A percentile compares a stretch with the other conserved stretches of the same genome.
These are phyloP conservation scores for Phyllosticta citriasiana DNA, from an alignment of 2,329 filamentous ascomycete genomes.

Conservation along the genomic window DNA sequence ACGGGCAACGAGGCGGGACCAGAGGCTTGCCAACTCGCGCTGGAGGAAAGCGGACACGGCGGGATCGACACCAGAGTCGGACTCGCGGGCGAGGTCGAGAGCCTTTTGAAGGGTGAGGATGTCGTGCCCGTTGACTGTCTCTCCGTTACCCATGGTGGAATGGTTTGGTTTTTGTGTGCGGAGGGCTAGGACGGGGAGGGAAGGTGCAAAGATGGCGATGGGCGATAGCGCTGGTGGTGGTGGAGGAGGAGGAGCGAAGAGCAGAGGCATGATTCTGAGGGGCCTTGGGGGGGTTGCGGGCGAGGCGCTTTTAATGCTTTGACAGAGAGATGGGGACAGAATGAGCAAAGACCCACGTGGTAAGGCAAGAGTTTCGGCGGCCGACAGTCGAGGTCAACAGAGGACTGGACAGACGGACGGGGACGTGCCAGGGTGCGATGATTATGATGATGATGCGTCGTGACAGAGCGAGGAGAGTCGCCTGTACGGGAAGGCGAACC, in stretches of 20 bases:
- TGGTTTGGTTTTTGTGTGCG: neutral
- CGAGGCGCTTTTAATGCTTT: neutral
- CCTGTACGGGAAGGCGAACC: neutral
- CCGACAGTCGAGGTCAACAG: neutral
- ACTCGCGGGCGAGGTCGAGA: constrained; percentile 66
- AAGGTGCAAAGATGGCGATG: constrained; percentile 13
- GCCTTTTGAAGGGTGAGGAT: constrained; percentile 51
- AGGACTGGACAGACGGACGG: neutral
- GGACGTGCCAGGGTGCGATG: neutral
- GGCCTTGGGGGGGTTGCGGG: neutral
- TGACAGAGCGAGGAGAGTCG: neutral
- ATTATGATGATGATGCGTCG: neutral
- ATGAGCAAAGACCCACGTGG: constrained; percentile 5
- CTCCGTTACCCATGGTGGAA: constrained; percentile 30
- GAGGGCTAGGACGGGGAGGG: constrained; percentile 19
- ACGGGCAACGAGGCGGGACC: constrained; percentile 54
- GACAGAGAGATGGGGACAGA: constrained; percentile 1
- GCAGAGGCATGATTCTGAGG: neutral
- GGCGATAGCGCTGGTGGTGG: too few species aligned
- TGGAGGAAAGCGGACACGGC: constrained; percentile 57
- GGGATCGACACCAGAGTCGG: constrained; percentile 56
- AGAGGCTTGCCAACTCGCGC: constrained; percentile 47
- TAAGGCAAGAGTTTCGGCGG: neutral
- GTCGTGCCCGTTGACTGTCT: constrained; percentile 31
- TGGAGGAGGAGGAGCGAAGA: neutral